phyloP scores from a whole-genome alignment of 2,329 filamentous ascomycete genomes.

The Hymenotorrendiella dingleyae region DNA sequence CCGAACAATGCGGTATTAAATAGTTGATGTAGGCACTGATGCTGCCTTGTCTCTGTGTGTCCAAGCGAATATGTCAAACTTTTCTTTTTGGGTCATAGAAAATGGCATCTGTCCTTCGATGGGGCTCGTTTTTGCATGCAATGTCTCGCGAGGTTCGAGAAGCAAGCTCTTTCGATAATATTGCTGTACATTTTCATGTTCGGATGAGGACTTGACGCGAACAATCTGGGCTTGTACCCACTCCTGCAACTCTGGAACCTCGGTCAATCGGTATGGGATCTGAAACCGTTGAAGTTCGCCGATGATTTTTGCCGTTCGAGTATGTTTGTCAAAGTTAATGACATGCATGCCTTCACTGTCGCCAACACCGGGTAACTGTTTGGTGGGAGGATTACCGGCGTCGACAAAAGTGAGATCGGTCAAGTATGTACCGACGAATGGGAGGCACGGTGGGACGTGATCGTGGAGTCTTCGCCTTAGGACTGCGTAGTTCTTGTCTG shows the following conservation, averaged over 20 bases:
- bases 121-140: constrained; percentile 23
- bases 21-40: constrained; percentile 10
- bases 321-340: constrained; percentile 98
- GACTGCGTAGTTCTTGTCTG: constrained; percentile 83
- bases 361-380: constrained; percentile 58
- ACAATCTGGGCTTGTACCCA: constrained; percentile 89
- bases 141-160: constrained; percentile 51
- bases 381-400: constrained; percentile 83
- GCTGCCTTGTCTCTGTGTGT: constrained; percentile 32
- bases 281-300: constrained; percentile 95
- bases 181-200: constrained; percentile 56
- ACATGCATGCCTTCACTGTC: constrained; percentile 65
- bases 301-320: constrained; percentile 90
- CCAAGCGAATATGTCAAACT: constrained; percentile 47
- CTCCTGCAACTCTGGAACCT: constrained; percentile 83
- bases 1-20: constrained; percentile 10
- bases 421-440: constrained; percentile 92
- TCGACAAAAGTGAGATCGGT: constrained; percentile 96
- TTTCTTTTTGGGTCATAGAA: constrained; percentile 37
- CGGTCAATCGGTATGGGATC: constrained; percentile 77
- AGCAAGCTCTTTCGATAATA: constrained; percentile 63
- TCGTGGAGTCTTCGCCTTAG: constrained; percentile 78
- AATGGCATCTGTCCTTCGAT: constrained; percentile 22
- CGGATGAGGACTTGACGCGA: constrained; percentile 45
- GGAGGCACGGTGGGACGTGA: constrained; percentile 85